These are phyloP conservation scores for Blastocystis sp. DNA, from an alignment of 352 stramenopile genomes.

Conservation along the genomic window DNA sequence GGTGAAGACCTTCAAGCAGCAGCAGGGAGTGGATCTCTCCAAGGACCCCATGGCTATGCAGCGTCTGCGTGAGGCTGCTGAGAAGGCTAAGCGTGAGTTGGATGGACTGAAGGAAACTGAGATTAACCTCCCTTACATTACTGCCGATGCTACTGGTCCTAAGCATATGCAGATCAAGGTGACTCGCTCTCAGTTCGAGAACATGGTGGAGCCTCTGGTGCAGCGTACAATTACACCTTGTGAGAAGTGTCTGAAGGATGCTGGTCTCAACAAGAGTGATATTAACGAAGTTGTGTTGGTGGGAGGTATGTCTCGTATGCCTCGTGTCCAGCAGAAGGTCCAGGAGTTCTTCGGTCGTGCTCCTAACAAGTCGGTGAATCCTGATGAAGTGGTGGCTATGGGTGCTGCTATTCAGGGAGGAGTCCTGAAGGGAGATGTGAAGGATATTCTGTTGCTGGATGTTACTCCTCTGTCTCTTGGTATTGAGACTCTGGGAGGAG, in stretches of 20 bases:
- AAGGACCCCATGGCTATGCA: slow-evolving; percentile 90
- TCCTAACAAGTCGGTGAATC: slow-evolving; percentile 89
- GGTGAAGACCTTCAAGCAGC: slow-evolving; percentile 86
- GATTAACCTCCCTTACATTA: slow-evolving; percentile 92
- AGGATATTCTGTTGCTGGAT: slow-evolving; percentile 93
- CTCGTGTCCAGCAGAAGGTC: slow-evolving; percentile 86
- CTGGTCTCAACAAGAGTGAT: slow-evolving; percentile 79
- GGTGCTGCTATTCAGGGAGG: slow-evolving; percentile 90
- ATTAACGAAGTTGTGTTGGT: slow-evolving; percentile 95
- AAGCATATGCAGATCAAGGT: slow-evolving; percentile 96
- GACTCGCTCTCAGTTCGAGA: slow-evolving; percentile 85
- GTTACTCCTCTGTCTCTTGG: slow-evolving; percentile 92
- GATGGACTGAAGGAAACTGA: slow-evolving; percentile 89
- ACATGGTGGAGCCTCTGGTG: slow-evolving; percentile 83
- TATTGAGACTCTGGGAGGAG: slow-evolving; percentile 92
- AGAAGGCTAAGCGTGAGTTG: slow-evolving; percentile 91
- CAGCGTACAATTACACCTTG: slow-evolving; percentile 86
- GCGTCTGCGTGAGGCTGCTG: slow-evolving; percentile 82
- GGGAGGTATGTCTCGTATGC: slow-evolving; percentile 94
- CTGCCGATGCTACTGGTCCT: slow-evolving; percentile 85
- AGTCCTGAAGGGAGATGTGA: slow-evolving; percentile 89
- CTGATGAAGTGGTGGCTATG: slow-evolving; percentile 95
- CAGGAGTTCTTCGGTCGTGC: slow-evolving; percentile 91
- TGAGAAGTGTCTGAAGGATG: slow-evolving; percentile 79
- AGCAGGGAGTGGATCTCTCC: slow-evolving; percentile 84